Evolutionary conservation across 257 asterid species (phyloP), one percentile per base, ranked within the genome.

Genomic region (Echium plantagineum): DNA sequence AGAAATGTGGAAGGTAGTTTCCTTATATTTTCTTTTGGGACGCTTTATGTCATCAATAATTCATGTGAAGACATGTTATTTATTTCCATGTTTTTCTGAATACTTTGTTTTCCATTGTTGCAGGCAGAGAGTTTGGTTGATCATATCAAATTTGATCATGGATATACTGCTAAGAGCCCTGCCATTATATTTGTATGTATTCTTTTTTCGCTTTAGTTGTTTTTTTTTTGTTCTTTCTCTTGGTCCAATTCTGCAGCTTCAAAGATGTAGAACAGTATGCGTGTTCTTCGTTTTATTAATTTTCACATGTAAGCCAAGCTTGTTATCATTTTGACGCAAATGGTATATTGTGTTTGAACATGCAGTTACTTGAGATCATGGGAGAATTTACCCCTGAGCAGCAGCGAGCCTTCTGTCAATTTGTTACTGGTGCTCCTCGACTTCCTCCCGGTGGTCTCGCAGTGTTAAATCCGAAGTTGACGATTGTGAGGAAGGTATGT

Each of bases 401-500:
- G 76, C 99, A 94, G 72, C 84, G 89, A 46, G 83, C 96, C 20
- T 94, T 94, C 82, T 87, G 95, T 77, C 99, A 94, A 76, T 94
- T 94, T 74, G 97, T 94, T 64, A 94, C 99, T 18, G 99, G 99
- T 70, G 99, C 99, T 55, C 97, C 99, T 57, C 78, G 94, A 62
- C 99, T 94, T 74, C 99, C 99, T 52, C 90, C 97, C 0, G 97
- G 97, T 67, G 99, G 99, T 72, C 73, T 94, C 71, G 95, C 97
- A 21, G 94, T 78, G 60, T 77, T 94, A 68, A 87, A 85, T 72
- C 99, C 99, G 19, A 89, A 89, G 93, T 70, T 94, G 78, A 94
- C 99, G 49, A 86, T 94, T 66, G 99, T 94, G 72, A 83, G 97
- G 63, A 94, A 94, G 99, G 99, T 93, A 76, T 51, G 28, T 46